Evolutionary conservation across 1,284 basidiomycete genomes (phyloP).

Genomic region (Ustilago shanxiensis): DNA sequence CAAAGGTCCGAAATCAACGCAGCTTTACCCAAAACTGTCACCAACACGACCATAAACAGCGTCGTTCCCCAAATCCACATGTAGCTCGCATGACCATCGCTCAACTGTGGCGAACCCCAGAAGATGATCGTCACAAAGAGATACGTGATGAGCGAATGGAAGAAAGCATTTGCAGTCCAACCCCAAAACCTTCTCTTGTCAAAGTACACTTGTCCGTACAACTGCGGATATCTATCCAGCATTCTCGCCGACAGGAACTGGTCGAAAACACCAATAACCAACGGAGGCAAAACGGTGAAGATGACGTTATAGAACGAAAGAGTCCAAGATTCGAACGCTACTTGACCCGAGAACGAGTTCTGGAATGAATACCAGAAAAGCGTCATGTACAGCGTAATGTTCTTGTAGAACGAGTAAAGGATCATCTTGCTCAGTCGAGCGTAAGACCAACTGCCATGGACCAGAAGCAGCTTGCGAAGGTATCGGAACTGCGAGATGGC

Average conservation of each 20-base stretch:
- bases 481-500: slow-evolving; percentile 99
- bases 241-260: slow-evolving; percentile 97
- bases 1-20: slow-evolving; percentile 97
- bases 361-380: slow-evolving; percentile 93
- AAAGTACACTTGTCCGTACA: slow-evolving; percentile 76
- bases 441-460: slow-evolving; percentile 99
- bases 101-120: slow-evolving; percentile 80
- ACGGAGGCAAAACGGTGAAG: slow-evolving; percentile 83
- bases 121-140: slow-evolving; percentile 90
- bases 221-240: slow-evolving; percentile 95
- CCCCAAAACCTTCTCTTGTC: slow-evolving; percentile 78
- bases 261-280: slow-evolving; percentile 97
- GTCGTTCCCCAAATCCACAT: slow-evolving; percentile 99
- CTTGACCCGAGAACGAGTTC: slow-evolving; percentile 95
- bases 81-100: slow-evolving; percentile 84
- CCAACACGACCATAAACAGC: slow-evolving; percentile 88
- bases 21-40: slow-evolving; percentile 97
- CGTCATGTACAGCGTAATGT: slow-evolving; percentile 97
- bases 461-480: slow-evolving; percentile 92
- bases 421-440: slow-evolving; percentile 93
- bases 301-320: slow-evolving; percentile 75
- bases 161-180: slow-evolving; percentile 91
- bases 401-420: slow-evolving; percentile 76
- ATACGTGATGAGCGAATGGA: slow-evolving; percentile 83
- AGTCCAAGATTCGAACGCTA: slow-evolving; percentile 98